Percentiles rank a stretch among this genome's conserved stretches.
Evolutionary conservation across 2,329 filamentous ascomycete species (phyloP).

Genomic region (Ascochyta rabiei): DNA sequence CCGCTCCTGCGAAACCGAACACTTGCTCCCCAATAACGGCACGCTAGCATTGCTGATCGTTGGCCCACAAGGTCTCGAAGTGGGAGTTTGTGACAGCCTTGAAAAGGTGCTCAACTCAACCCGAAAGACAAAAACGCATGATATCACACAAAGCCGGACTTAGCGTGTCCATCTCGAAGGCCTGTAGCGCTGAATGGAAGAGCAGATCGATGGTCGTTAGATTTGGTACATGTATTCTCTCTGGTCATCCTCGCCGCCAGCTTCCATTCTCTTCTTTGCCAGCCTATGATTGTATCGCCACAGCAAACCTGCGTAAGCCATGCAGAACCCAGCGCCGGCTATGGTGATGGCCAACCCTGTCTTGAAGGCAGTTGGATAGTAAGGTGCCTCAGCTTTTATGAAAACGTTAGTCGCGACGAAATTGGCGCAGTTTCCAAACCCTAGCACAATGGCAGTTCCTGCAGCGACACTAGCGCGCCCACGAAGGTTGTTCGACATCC

Average conservation of each 20-base stretch:
- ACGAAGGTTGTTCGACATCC: constrained; percentile 61
- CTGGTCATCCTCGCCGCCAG: constrained; percentile 31
- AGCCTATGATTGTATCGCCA: constrained; percentile 57
- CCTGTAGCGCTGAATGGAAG: background rate
- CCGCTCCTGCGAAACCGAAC: no score
- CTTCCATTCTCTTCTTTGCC: constrained; percentile 33
- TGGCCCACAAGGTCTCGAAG: background rate
- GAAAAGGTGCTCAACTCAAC: background rate
- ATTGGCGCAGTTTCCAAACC: constrained; percentile 61
- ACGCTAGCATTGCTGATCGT: background rate
- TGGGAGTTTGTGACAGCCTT: background rate
- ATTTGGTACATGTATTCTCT: constrained; percentile 35
- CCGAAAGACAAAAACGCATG: background rate
- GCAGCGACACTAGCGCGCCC: constrained; percentile 33
- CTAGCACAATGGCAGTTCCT: constrained; percentile 30
- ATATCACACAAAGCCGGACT: background rate
- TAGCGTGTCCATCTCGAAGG: background rate
- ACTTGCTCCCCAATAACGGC: background rate
- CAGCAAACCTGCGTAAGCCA: constrained; percentile 53
- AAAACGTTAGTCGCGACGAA: constrained; percentile 58
- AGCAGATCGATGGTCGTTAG: constrained; percentile 3
- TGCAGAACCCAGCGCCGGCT: constrained; percentile 27
- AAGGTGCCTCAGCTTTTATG: constrained; percentile 33
- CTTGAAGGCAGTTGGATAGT: constrained; percentile 37
- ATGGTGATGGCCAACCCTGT: constrained; percentile 45